Evolutionary conservation across 331 rosid species (phyloP).

Genomic region (Prunus yedoensis): DNA sequence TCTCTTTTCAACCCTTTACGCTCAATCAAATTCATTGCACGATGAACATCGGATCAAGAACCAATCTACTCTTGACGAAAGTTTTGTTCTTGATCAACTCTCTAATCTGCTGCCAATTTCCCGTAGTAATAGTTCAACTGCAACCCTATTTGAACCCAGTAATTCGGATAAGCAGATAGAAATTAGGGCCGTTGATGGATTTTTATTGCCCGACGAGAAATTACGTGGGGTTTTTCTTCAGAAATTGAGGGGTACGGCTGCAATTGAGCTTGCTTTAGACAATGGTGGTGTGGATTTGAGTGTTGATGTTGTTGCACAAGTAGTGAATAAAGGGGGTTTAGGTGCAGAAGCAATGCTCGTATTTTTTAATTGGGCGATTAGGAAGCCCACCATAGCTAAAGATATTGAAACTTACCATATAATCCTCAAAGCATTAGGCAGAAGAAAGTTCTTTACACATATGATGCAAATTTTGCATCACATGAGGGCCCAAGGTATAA

Average conservation of each 20-base stretch:
- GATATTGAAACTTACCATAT: conserved; percentile 42
- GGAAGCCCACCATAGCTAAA: conserved; percentile 48
- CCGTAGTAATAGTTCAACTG: neutral
- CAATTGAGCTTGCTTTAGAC: conserved; percentile 60
- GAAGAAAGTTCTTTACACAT: conserved; percentile 58
- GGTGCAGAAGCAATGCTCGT: conserved; percentile 66
- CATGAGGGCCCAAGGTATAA: conserved; percentile 41
- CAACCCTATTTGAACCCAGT: neutral
- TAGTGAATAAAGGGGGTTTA: conserved; percentile 58
- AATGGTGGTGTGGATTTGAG: conserved; percentile 45
- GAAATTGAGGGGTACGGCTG: conserved; percentile 62
- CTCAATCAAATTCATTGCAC: conserved; percentile 19
- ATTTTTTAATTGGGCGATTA: conserved; percentile 75
- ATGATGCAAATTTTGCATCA: conserved; percentile 46
- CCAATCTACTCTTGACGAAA: conserved; percentile 36
- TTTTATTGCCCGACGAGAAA: conserved; percentile 65
- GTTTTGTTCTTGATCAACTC: conserved; percentile 51
- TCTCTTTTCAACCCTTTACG: conserved; percentile 39
- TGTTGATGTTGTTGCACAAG: conserved; percentile 45
- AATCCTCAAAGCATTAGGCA: conserved; percentile 70
- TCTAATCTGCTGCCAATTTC: conserved; percentile 41
- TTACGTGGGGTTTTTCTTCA: conserved; percentile 80
- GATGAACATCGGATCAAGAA: neutral
- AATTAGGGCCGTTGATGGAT: conserved; percentile 49
- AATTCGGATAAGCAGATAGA: conserved; percentile 14